Evolutionary conservation across 805 yeast species (phyloP).

Genomic region (Lipomyces orientalis): DNA sequence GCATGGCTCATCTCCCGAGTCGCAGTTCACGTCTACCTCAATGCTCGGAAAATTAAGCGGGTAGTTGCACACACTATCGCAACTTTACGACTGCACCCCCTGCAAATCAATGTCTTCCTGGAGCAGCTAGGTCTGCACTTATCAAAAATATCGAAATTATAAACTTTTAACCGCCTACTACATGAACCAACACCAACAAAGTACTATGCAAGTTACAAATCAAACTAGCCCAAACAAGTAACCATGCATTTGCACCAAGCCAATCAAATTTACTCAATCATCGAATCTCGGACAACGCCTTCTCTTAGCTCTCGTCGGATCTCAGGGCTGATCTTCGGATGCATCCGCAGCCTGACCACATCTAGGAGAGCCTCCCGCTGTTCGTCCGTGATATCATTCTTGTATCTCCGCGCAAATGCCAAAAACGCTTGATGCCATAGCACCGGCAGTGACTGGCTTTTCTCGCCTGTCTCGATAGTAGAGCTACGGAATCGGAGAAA

Average conservation of each 20-base stretch:
- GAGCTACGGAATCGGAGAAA: constrained; percentile 83
- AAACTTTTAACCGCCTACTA: neutral
- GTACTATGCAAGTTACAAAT: neutral
- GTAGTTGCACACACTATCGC: too few species aligned
- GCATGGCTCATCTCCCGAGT: too few species aligned
- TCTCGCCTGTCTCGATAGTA: constrained; percentile 49
- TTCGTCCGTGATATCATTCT: constrained; percentile 97
- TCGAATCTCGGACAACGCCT: constrained; percentile 59
- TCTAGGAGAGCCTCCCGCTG: constrained; percentile 94
- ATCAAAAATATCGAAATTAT: neutral
- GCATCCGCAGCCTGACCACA: constrained; percentile 87
- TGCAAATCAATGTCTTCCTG: too few species aligned
- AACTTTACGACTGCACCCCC: too few species aligned
- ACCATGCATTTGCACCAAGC: neutral
- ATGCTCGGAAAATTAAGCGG: too few species aligned
- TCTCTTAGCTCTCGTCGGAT: constrained; percentile 91
- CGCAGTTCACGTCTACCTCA: too few species aligned
- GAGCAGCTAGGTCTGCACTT: too few species aligned
- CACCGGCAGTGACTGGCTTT: constrained; percentile 66
- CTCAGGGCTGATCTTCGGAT: constrained; percentile 88
- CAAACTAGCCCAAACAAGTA: neutral
- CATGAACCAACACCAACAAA: neutral
- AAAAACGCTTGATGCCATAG: constrained; percentile 98
- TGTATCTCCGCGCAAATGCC: constrained; percentile 93
- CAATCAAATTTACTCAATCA: constrained; percentile 2